A percentile compares a stretch with the other conserved stretches of the same genome.
Conservation (phyloP, 441 rosid species). For the Bruguiera hainesii region DNA sequence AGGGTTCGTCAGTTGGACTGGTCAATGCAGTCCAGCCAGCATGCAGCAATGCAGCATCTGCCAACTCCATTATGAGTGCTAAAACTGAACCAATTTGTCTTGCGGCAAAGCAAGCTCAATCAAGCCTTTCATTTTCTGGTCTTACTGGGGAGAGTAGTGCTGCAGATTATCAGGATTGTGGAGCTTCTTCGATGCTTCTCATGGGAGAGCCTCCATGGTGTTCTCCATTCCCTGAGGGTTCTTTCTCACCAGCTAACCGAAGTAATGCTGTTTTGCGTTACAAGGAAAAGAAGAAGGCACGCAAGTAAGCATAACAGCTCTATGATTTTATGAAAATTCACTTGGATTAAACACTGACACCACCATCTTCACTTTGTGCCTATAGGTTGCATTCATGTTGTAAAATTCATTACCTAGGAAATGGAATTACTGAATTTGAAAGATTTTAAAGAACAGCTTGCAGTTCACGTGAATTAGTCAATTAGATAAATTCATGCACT, state of each 20-base stretch:
- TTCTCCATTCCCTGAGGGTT: constrained; percentile 64
- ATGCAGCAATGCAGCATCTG: constrained; percentile 72
- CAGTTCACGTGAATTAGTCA: background rate
- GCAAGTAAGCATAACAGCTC: constrained; percentile 56
- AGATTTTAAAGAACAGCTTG: too few relatives aligned
- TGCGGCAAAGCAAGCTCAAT: constrained; percentile 45
- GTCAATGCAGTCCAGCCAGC: constrained; percentile 60
- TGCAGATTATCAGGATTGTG: constrained; percentile 92
- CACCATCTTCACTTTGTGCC: background rate
- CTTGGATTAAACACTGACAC: background rate
- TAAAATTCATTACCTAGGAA: background rate
- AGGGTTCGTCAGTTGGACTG: constrained; percentile 55
- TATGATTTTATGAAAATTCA: background rate
- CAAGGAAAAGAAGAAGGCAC: constrained; percentile 92
- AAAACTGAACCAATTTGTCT: constrained; percentile 84
- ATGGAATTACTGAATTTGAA: background rate
- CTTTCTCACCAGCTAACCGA: constrained; percentile 58
- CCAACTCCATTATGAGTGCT: constrained; percentile 69
- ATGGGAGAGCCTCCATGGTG: constrained; percentile 94
- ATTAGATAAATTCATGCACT: too few relatives aligned
- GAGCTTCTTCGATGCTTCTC: constrained; percentile 70
- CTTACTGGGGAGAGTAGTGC: constrained; percentile 76
- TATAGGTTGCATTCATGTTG: background rate
- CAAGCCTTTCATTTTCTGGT: constrained; percentile 90
- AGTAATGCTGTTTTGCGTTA: constrained; percentile 91